A percentile compares a stretch with the other conserved stretches of the same genome.
These are phyloP conservation scores for Phytophthora europaea DNA, from an alignment of 352 stramenopile genomes.

Conservation along the genomic window DNA sequence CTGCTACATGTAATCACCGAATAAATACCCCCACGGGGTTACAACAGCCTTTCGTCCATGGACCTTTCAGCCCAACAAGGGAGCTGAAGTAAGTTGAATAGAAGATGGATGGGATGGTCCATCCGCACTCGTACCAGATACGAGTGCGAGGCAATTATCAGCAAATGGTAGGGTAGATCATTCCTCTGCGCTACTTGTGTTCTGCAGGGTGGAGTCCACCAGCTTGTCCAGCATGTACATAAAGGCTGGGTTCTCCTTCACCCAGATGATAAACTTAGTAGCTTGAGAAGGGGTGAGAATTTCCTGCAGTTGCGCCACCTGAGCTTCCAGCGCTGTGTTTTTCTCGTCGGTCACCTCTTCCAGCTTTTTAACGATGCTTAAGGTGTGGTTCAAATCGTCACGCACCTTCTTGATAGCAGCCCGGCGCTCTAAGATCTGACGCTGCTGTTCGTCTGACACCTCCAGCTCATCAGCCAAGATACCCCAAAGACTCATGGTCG, in stretches of 20 bases:
- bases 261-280: constrained; percentile 90
- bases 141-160: constrained; percentile 2
- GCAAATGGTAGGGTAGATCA: constrained; percentile 13
- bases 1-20: constrained; percentile 9
- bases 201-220: constrained; percentile 71
- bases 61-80: neutral
- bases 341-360: constrained; percentile 81
- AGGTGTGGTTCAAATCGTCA: constrained; percentile 76
- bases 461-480: constrained; percentile 77
- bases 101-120: no score
- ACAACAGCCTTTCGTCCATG: neutral
- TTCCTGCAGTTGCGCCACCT: constrained; percentile 75
- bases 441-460: constrained; percentile 77
- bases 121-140: constrained; percentile 9
- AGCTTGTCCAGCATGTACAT: constrained; percentile 91
- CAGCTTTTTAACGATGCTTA: constrained; percentile 76
- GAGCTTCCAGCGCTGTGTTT: constrained; percentile 78
- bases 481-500: constrained; percentile 75
- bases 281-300: constrained; percentile 83
- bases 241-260: constrained; percentile 87
- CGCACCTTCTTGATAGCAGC: constrained; percentile 70
- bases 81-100: constrained; percentile 18
- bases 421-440: constrained; percentile 69
- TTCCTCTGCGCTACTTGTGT: constrained; percentile 28
- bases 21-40: constrained; percentile 36